A percentile compares a stretch with the other conserved stretches of the same genome.
phyloP scores from a whole-genome alignment of 1,139 yeast species.

The Suhomyces choctaworum region DNA sequence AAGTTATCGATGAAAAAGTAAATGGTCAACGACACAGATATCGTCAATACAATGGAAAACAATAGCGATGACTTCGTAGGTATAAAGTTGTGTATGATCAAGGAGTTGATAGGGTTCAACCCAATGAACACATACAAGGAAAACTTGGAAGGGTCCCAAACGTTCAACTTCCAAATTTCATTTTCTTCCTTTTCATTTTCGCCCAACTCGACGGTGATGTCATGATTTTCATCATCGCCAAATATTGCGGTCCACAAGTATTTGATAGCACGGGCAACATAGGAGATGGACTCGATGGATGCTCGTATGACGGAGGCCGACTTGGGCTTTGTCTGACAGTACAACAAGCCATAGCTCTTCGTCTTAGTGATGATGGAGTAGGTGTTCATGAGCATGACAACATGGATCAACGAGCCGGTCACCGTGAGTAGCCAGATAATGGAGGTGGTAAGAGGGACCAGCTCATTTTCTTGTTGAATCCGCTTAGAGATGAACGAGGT shows the following conservation, averaged over 20 bases:
- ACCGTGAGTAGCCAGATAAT: constrained; percentile 25
- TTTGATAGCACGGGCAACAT: constrained; percentile 4
- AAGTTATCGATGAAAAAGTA: constrained; percentile 47
- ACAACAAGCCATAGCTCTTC: constrained; percentile 43
- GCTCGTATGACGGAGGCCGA: constrained; percentile 38
- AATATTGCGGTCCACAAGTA: constrained; percentile 4
- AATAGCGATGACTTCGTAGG: constrained; percentile 31
- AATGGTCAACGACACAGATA: constrained; percentile 39
- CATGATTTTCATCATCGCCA: constrained; percentile 7
- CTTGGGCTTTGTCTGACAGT: constrained; percentile 34
- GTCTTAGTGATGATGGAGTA: constrained; percentile 31
- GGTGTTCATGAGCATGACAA: constrained; percentile 30
- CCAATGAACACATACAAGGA: constrained; percentile 37
- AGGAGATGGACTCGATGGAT: constrained; percentile 17
- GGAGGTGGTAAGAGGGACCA: constrained; percentile 14
- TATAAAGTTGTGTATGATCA: constrained; percentile 35
- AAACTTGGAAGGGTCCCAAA: constrained; percentile 33
- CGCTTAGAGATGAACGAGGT: constrained; percentile 12
- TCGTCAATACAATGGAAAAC: constrained; percentile 17
- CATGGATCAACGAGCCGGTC: constrained; percentile 18
- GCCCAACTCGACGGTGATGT: constrained; percentile 11
- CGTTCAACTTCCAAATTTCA: constrained; percentile 52
- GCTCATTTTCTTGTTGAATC: constrained; percentile 6
- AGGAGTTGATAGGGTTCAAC: constrained; percentile 57
- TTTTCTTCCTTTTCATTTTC: constrained; percentile 24